phyloP scores from a whole-genome alignment of 495 filamentous ascomycete species.

The Clohesyomyces aquaticus region DNA sequence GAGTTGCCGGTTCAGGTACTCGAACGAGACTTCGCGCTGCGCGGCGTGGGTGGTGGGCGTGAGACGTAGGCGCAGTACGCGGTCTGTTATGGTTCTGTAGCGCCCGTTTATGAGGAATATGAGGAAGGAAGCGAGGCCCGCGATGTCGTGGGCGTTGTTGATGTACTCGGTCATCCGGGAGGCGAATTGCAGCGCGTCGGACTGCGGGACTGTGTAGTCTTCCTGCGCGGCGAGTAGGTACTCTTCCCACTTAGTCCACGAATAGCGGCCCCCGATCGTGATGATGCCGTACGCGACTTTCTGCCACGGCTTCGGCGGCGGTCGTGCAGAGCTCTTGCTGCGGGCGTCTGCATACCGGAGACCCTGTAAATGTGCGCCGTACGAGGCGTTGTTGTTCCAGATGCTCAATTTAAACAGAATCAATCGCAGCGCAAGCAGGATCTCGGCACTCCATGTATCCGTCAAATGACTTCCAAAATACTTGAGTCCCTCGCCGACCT shows the following conservation, averaged over 20 bases:
- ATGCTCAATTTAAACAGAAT: slow-evolving; percentile 92
- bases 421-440: slow-evolving; percentile 73
- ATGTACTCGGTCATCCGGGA: slow-evolving; percentile 69
- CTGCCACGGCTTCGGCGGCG: slow-evolving; percentile 71
- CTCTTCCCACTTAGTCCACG: slow-evolving; percentile 87
- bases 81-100: slow-evolving; percentile 89
- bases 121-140: slow-evolving; percentile 82
- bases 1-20: slow-evolving; percentile 95
- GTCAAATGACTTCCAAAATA: slow-evolving; percentile 72
- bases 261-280: slow-evolving; percentile 85
- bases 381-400: slow-evolving; percentile 95
- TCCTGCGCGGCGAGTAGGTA: slow-evolving; percentile 43
- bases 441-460: slow-evolving; percentile 87
- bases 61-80: slow-evolving; percentile 82
- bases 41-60: slow-evolving; percentile 80
- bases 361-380: slow-evolving; percentile 90
- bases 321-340: slow-evolving; percentile 60
- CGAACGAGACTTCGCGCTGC: slow-evolving; percentile 88
- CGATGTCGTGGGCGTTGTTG: slow-evolving; percentile 74
- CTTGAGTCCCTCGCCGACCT: slow-evolving; percentile 87
- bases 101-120: slow-evolving; percentile 87
- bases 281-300: slow-evolving; percentile 82
- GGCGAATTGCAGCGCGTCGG: slow-evolving; percentile 57
- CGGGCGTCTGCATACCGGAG: slow-evolving; percentile 87
- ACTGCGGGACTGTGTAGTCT: slow-evolving; percentile 44